Base-by-base conservation (phyloP, 2,329 filamentous ascomycete species). In the Ceratocystis alfenasii region DNA sequence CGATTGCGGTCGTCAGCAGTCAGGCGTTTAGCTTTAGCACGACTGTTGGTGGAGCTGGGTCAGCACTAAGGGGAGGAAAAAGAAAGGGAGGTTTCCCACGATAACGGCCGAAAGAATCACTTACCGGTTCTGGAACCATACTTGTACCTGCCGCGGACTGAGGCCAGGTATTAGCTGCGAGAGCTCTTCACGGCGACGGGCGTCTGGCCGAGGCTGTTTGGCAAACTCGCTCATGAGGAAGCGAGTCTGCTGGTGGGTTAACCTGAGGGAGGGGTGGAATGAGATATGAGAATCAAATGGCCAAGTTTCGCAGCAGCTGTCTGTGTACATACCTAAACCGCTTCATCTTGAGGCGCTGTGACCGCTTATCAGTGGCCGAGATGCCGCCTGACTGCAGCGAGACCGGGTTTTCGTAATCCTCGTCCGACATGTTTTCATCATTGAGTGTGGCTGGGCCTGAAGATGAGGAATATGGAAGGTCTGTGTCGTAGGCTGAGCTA, bases 101-200 rank as follows among this genome's bases (percentile, higher is more conserved):
- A 55, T 12, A 15, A 15, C 7, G 2, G 8, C 6, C 3, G 45
- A 57, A 46, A 45, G 59, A 67, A 53, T 8, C 50, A 72, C 81
- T 71, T 82, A 96, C 92, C 92, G 85, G 76, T 97, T 97, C 76
- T 97, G 92, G 76, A 97, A 97, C 93, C 92, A 97, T 62, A 97
- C 92, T 75, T 97, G 92, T 28, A 97, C 93, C 74, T 97, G 92
- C 68, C 92, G 85, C 46, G 92, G 90, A 71, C 89, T 96, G 62
- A 97, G 77, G 0, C 92, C 93, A 41, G 93, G 92, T 59, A 97
- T 96, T 74, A 96, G 90, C 69, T 88, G 81, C 3, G 92, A 93
- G 46, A 97, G 79, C 60, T 90, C 83, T 74, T 96, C 92, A 69
- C 92, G 83, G 74, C 96, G 91, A 60, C 89, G 89, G 50, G 92